Conservation (phyloP, 352 stramenopile genomes). For the Thalassiosira hispida region DNA sequence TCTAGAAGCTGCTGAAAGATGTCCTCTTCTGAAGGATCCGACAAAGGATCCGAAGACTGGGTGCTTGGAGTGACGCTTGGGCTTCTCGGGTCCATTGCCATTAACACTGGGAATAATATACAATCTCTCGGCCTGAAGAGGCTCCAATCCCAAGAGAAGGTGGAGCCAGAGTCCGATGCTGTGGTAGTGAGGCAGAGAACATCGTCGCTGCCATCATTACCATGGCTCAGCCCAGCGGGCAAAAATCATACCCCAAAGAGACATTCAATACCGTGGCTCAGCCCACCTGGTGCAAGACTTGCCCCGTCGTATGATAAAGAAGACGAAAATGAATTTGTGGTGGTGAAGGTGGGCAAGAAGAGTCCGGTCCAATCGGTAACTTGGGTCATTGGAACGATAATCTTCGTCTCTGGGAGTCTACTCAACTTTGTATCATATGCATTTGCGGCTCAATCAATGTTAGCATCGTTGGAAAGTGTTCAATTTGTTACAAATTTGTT, state of each 20-base stretch:
- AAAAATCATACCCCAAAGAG: conserved; percentile 12
- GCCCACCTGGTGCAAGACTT: conserved; percentile 24
- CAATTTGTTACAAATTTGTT: conserved; percentile 74
- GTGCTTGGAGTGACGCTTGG: not conserved
- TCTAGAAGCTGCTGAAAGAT: too few relatives aligned
- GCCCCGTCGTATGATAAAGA: conserved; percentile 19
- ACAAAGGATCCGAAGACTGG: not conserved
- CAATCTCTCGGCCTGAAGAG: conserved; percentile 56
- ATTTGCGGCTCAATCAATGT: conserved; percentile 64
- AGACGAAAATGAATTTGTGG: conserved; percentile 42
- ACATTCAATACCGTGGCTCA: conserved; percentile 29
- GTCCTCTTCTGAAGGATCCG: too few relatives aligned
- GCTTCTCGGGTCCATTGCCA: conserved; percentile 59
- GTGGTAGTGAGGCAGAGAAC: not conserved
- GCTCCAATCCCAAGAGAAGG: conserved; percentile 25
- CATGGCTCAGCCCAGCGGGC: not conserved
- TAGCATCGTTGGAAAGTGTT: conserved; percentile 62
- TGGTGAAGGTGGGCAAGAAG: conserved; percentile 31
- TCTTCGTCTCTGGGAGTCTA: conserved; percentile 65
- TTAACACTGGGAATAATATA: conserved; percentile 75
- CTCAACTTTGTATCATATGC: conserved; percentile 70
- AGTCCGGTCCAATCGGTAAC: conserved; percentile 35
- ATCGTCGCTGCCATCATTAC: conserved; percentile 11
- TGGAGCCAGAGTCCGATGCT: conserved; percentile 16
- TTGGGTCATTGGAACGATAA: conserved; percentile 60